phyloP scores from a whole-genome alignment of 192 early-diverging fungal species.

The Backusella circina region DNA sequence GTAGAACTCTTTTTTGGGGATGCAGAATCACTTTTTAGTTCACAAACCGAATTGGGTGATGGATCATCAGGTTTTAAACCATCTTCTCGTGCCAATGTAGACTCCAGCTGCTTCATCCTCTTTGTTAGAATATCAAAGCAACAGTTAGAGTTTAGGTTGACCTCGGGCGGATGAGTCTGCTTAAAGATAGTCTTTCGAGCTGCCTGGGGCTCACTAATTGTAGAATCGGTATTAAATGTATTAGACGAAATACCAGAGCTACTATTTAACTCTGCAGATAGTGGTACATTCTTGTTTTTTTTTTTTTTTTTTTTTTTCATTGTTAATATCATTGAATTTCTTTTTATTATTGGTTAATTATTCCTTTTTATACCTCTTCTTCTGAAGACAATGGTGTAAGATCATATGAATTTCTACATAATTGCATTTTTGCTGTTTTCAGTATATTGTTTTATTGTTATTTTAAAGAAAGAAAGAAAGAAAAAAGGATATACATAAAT shows the following conservation, averaged over 20 bases:
- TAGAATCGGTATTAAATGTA: neutral
- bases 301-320: neutral
- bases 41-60: neutral
- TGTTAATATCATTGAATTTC: no score
- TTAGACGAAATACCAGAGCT: neutral
- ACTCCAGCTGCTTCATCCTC: neutral
- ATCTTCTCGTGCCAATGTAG: neutral
- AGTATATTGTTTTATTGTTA: no score
- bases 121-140: neutral
- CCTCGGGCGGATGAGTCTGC: neutral
- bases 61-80: neutral
- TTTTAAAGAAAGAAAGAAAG: no score
- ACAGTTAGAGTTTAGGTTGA: neutral
- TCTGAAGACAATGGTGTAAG: no score
- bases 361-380: no score
- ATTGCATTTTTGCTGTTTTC: neutral
- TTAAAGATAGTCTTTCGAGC: neutral
- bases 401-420: neutral
- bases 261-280: neutral
- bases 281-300: no score
- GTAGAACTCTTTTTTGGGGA: neutral
- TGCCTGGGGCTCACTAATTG: neutral
- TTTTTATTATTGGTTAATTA: no score
- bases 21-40: neutral
- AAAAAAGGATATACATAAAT: neutral